Percentiles rank a stretch among this genome's conserved stretches.
Conservation (phyloP, 108 stramenopile species). For the Nitzschia sp. region DNA sequence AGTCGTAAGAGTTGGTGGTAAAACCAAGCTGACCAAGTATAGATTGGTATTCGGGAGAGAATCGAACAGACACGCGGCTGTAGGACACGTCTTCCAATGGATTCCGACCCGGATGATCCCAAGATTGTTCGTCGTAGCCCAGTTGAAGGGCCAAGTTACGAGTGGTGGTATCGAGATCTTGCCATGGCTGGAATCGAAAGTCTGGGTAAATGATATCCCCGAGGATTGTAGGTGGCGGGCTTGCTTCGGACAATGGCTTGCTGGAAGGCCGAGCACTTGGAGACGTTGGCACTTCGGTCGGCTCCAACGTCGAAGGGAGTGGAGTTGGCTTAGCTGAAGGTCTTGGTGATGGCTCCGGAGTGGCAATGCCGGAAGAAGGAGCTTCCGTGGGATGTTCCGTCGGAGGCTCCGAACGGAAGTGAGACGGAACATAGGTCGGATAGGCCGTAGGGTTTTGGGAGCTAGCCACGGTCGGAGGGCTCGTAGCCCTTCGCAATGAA, state of each 20-base stretch:
- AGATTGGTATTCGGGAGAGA: not conserved
- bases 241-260: too few species aligned
- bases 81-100: not conserved
- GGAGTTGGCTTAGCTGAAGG: not conserved
- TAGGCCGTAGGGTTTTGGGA: too few species aligned
- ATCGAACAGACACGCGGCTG: not conserved
- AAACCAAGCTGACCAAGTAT: not conserved
- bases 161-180: not conserved
- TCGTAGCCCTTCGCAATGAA: not conserved
- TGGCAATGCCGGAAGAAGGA: too few species aligned
- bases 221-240: not conserved
- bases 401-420: too few species aligned
- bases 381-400: too few species aligned
- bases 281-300: too few species aligned
- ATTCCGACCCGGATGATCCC: conserved; percentile 4
- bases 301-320: not conserved
- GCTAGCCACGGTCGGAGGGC: too few species aligned
- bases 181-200: not conserved
- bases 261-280: too few species aligned
- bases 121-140: conserved; percentile 1
- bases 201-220: not conserved
- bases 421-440: too few species aligned
- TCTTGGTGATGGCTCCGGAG: too few species aligned
- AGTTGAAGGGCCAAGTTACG: not conserved
- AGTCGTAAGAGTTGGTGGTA: conserved; percentile 10